phyloP scores from a whole-genome alignment of 208 protist species.

The Endotrypanum monterogeii region DNA sequence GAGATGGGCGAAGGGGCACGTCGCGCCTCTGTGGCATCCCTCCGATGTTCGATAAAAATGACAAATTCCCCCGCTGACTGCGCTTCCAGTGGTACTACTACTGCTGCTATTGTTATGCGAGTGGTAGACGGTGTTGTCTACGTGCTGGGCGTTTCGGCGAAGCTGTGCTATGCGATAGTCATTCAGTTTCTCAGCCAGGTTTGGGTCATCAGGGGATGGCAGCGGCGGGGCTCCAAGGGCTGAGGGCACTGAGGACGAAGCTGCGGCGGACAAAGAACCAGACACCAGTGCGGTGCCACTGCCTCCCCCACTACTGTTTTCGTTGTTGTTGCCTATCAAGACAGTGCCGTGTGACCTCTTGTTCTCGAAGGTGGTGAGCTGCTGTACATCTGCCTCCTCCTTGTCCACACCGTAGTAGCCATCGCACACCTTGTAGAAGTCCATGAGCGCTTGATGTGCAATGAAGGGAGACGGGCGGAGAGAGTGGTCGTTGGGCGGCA shows the following conservation, averaged over 20 bases:
- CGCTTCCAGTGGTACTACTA: neutral
- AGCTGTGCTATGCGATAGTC: conserved; percentile 80
- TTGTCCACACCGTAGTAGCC: conserved; percentile 64
- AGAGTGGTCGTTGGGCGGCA: conserved; percentile 58
- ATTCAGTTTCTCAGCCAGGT: conserved; percentile 43
- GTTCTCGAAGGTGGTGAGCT: conserved; percentile 28
- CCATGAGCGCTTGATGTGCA: conserved; percentile 72
- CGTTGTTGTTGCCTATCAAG: conserved; percentile 2
- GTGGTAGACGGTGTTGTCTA: conserved; percentile 55
- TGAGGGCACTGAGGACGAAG: conserved; percentile 1
- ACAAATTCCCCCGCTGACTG: conserved; percentile 28
- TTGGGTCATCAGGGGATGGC: conserved; percentile 31
- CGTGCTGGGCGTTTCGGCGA: conserved; percentile 66
- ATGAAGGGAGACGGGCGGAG: conserved; percentile 62
- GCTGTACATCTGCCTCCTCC: conserved; percentile 33
- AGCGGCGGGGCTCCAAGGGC: conserved; percentile 10
- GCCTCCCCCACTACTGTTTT: conserved; percentile 11
- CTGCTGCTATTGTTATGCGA: neutral
- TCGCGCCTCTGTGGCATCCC: conserved; percentile 60
- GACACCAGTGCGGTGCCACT: conserved; percentile 3
- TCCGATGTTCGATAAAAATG: conserved; percentile 69
- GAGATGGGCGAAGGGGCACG: conserved; percentile 72
- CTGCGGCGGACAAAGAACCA: neutral
- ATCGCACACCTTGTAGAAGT: conserved; percentile 72
- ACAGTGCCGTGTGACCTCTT: neutral